These are phyloP conservation scores for Radiomyces spectabilis DNA, from an alignment of 192 early-diverging fungal genomes.

Conservation along the genomic window DNA sequence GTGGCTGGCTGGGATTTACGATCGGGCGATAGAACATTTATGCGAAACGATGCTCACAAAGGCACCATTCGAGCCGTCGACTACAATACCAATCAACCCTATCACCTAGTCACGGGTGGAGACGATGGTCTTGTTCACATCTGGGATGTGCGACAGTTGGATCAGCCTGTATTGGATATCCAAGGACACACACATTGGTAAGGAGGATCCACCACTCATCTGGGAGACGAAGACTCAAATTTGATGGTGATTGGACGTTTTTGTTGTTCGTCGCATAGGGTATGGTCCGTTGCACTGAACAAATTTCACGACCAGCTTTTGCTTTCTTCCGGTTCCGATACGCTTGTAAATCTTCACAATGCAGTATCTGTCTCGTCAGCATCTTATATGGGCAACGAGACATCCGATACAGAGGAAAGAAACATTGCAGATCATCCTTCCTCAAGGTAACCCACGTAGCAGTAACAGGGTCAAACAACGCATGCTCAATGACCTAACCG, in stretches of 20 bases:
- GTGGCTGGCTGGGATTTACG: slow-evolving; percentile 70
- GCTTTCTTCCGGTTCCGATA: slow-evolving; percentile 79
- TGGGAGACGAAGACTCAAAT: no score
- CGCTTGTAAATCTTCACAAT: slow-evolving; percentile 81
- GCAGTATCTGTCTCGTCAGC: slow-evolving; percentile 82
- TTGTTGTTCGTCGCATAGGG: slow-evolving; percentile 37
- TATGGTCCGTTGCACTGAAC: slow-evolving; percentile 82
- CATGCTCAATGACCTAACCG: slow-evolving; percentile 1
- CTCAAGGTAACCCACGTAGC: not conserved
- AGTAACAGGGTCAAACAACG: no score
- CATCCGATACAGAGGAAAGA: slow-evolving; percentile 27
- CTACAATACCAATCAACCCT: slow-evolving; percentile 84
- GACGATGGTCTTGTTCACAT: slow-evolving; percentile 82
- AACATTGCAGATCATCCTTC: slow-evolving; percentile 23
- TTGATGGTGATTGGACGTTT: not conserved
- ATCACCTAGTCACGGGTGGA: slow-evolving; percentile 77
- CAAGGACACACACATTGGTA: slow-evolving; percentile 85
- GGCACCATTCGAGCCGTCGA: slow-evolving; percentile 65
- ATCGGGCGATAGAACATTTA: slow-evolving; percentile 26
- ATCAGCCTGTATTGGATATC: slow-evolving; percentile 54
- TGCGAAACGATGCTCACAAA: slow-evolving; percentile 63
- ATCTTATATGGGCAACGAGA: slow-evolving; percentile 30
- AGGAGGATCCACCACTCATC: not conserved
- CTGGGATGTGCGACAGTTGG: slow-evolving; percentile 73
- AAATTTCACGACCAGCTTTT: slow-evolving; percentile 89